A percentile compares a stretch with the other conserved stretches of the same genome.
Evolutionary conservation across 495 filamentous ascomycete genomes (phyloP).

Genomic region (Stereocaulon alpinum): DNA sequence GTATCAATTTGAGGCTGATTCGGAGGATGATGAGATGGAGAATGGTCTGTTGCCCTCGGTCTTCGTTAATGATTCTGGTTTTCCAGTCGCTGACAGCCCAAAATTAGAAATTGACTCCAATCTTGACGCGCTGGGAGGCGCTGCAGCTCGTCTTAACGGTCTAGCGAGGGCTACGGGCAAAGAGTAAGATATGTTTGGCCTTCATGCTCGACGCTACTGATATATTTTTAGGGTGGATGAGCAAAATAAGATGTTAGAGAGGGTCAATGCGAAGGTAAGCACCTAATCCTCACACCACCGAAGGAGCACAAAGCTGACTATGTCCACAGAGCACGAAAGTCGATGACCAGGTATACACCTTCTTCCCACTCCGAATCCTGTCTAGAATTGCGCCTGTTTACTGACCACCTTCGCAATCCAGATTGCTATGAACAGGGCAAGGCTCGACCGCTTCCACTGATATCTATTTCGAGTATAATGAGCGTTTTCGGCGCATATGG

Average conservation of each 20-base stretch:
- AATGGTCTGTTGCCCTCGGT: slow-evolving; percentile 30
- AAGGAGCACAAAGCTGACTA: slow-evolving; percentile 25
- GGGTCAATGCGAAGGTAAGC: slow-evolving; percentile 59
- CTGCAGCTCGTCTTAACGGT: slow-evolving; percentile 52
- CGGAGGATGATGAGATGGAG: slow-evolving; percentile 68
- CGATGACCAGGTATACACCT: slow-evolving; percentile 38
- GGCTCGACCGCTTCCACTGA: slow-evolving; percentile 51
- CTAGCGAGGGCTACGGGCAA: slow-evolving; percentile 59
- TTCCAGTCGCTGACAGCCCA: background rate
- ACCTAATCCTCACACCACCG: background rate
- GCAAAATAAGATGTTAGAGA: slow-evolving; percentile 64
- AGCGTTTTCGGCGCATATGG: background rate
- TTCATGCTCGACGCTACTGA: background rate
- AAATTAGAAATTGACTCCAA: slow-evolving; percentile 54
- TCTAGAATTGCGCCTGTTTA: background rate
- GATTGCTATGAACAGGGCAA: slow-evolving; percentile 56
- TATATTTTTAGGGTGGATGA: slow-evolving; percentile 33
- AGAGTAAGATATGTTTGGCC: slow-evolving; percentile 30
- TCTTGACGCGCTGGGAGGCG: slow-evolving; percentile 48
- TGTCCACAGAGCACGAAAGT: slow-evolving; percentile 50
- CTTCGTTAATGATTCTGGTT: background rate
- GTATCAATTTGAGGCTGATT: slow-evolving; percentile 71
- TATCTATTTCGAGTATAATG: background rate
- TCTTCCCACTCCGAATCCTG: background rate
- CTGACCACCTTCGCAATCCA: slow-evolving; percentile 23